These are phyloP conservation scores for Puccinia hordei DNA, from an alignment of 1,284 basidiomycete species.

Conservation along the genomic window DNA sequence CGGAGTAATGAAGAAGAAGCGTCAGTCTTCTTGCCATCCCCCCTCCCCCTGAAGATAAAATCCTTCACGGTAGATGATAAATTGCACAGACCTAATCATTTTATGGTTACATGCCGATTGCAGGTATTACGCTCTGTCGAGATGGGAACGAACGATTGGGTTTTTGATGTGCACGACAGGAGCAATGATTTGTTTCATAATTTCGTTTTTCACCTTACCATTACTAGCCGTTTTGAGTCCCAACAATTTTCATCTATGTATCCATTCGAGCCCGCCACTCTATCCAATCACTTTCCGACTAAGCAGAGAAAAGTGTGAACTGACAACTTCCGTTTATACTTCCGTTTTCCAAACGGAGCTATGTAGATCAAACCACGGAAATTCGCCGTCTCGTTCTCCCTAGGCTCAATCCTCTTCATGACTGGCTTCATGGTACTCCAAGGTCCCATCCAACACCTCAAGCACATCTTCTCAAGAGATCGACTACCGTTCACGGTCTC, in stretches of 20 bases:
- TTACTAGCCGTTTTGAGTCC: constrained; percentile 65
- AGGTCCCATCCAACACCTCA: constrained; percentile 66
- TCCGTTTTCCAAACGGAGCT: neutral
- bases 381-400: constrained; percentile 73
- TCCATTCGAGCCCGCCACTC: constrained; percentile 50
- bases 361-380: constrained; percentile 69
- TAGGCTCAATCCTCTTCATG: constrained; percentile 39
- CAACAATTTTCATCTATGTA: constrained; percentile 54
- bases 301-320: constrained; percentile 18
- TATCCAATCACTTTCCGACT: constrained; percentile 57
- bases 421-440: constrained; percentile 56
- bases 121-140: constrained; percentile 73
- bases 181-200: constrained; percentile 89
- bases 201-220: constrained; percentile 79
- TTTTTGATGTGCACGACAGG: constrained; percentile 88
- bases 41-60: neutral
- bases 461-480: constrained; percentile 81
- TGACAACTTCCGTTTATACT: constrained; percentile 56
- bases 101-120: too few species aligned
- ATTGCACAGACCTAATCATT: neutral
- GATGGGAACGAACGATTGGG: constrained; percentile 93
- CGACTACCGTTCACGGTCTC: constrained; percentile 82
- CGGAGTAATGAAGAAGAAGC: constrained; percentile 93
- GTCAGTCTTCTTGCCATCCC: constrained; percentile 64
- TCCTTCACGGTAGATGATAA: neutral